phyloP scores from a whole-genome alignment of 225 moss, liverwort and hornwort species.

The Marchantia polymorpha region DNA sequence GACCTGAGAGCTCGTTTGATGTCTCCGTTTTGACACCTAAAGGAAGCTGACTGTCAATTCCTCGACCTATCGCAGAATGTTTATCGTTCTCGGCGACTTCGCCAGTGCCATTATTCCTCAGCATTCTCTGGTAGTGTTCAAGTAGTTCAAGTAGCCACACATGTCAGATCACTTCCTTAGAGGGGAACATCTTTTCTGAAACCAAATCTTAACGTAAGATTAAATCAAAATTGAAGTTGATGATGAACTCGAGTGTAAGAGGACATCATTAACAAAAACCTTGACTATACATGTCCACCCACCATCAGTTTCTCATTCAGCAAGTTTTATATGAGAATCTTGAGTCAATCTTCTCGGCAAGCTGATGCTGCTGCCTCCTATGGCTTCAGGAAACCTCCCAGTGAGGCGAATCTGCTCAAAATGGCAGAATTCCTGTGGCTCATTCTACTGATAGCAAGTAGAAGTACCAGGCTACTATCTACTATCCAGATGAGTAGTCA shows the following conservation, averaged over 20 bases:
- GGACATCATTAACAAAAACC: background rate
- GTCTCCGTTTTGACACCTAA: constrained; percentile 16
- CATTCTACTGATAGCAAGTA: too few relatives aligned
- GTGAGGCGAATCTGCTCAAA: too few relatives aligned
- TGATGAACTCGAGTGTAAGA: background rate
- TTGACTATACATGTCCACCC: background rate
- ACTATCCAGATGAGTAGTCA: too few relatives aligned
- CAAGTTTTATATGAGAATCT: too few relatives aligned
- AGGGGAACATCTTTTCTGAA: background rate
- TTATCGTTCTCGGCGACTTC: constrained; percentile 19
- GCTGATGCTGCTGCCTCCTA: background rate
- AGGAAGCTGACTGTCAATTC: constrained; percentile 2
- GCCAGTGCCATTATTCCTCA: constrained; percentile 32
- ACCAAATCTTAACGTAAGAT: background rate
- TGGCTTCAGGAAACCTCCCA: too few relatives aligned
- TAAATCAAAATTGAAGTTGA: background rate
- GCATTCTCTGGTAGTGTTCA: constrained; percentile 40
- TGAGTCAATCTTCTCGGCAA: background rate
- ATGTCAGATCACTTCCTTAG: background rate
- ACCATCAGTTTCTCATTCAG: constrained; percentile 16
- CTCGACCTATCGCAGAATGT: constrained; percentile 9
- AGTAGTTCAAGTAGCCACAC: background rate
- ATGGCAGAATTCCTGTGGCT: too few relatives aligned
- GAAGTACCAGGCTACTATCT: too few relatives aligned
- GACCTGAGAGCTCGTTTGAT: constrained; percentile 12